Evolutionary conservation across 1,284 basidiomycete species (phyloP), one percentile per base, ranked within the genome.

Genomic region (Trametes hirsuta): DNA sequence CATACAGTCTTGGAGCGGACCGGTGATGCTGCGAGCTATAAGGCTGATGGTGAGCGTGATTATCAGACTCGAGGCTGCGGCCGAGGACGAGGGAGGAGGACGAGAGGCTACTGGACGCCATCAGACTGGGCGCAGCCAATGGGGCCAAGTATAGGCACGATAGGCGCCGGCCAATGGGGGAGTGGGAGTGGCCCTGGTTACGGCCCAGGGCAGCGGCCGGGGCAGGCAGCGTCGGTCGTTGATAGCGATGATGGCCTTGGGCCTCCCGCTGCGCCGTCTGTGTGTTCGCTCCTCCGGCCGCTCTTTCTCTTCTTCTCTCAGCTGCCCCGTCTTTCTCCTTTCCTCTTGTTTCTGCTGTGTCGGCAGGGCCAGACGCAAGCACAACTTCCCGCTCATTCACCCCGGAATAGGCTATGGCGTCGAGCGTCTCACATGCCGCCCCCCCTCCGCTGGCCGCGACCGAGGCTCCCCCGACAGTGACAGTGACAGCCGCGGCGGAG

Each of bases 301-400:
- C 55, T 46, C 53, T 30, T 48, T 47, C 60, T 45, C 53, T 21
- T 30, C 24, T 34, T 47, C 53, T 39, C 51, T 22, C 44, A 42
- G 25, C 24, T 55, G 49, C 46, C 30, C 46, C 30, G 52, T 55
- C 48, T 53, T 41, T 57, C 55, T 24, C 39, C 46, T 40, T 53
- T 39, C 51, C 41, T 57, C 55, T 47, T 63, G 53, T 47, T 69
- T 69, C 68, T 64, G 66, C 47, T 61, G 56, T 60, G 59, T 59
- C 66, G 64, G 65, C 66, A 70, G 72, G 72, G 73, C 74, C 75
- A 69, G 75, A 75, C 68, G 75, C 75, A 75, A 71, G 73, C 60
- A 61, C 68, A 64, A 66, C 56, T 56, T 63, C 58, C 51, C 56
- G 46, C 58, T 65, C 64, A 46, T 61, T 61, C 61, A 60, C 39